phyloP scores from a whole-genome alignment of 768 basidiomycete species.

The Leucosporidium creatinivorum region DNA sequence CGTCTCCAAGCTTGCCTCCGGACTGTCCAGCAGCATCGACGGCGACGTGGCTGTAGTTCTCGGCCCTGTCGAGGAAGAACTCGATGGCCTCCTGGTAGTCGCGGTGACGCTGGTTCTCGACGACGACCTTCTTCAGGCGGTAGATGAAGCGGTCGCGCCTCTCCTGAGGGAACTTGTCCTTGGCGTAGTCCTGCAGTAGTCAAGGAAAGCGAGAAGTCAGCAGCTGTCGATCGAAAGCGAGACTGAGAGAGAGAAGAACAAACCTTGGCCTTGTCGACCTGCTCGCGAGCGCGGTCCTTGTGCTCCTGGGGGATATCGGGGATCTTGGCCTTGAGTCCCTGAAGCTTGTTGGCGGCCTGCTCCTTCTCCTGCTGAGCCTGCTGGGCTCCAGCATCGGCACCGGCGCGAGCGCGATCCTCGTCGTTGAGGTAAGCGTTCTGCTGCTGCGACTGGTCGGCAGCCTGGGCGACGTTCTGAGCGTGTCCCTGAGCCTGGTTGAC shows the following conservation, averaged over 20 bases:
- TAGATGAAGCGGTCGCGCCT: slow-evolving; percentile 88
- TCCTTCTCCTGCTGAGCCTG: slow-evolving; percentile 34
- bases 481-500: slow-evolving; percentile 24
- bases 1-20: slow-evolving; percentile 39
- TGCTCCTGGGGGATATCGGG: slow-evolving; percentile 63
- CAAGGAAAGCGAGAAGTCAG: no score
- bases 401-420: slow-evolving; percentile 39
- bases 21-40: slow-evolving; percentile 44
- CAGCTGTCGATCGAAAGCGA: no score
- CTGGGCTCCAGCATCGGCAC: slow-evolving; percentile 39
- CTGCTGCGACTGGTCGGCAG: slow-evolving; percentile 37
- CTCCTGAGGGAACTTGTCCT: slow-evolving; percentile 82
- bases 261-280: slow-evolving; percentile 52
- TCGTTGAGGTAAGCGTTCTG: slow-evolving; percentile 31
- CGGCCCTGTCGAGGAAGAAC: slow-evolving; percentile 46
- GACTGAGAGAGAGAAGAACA: not conserved
- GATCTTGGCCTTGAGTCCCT: slow-evolving; percentile 40
- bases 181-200: slow-evolving; percentile 50
- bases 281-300: slow-evolving; percentile 47
- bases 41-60: slow-evolving; percentile 47
- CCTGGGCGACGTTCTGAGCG: slow-evolving; percentile 39
- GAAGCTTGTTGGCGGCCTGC: slow-evolving; percentile 29
- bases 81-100: slow-evolving; percentile 67
- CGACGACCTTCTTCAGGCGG: slow-evolving; percentile 73
- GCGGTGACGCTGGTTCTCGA: slow-evolving; percentile 53